Evolutionary conservation across 257 asterid genomes (phyloP), one percentile per base, ranked within the genome.

Genomic region (Capsicum chinense): DNA sequence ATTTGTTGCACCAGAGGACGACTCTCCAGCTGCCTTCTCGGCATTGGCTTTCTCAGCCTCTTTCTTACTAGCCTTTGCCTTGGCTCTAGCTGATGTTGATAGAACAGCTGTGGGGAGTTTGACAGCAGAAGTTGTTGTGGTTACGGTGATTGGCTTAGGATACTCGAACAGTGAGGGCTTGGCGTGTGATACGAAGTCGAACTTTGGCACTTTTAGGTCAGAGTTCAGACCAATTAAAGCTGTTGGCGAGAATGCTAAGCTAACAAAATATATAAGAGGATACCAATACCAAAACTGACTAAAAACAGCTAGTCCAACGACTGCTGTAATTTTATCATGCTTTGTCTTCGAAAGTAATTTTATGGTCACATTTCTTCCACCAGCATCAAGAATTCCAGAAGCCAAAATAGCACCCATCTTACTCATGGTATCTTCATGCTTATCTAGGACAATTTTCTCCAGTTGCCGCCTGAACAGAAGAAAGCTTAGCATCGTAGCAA

Each of bases 211-310:
- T 89, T 97, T 97, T 48, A 97, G 91, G 91, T 95, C 97, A 70
- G 89, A 88, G 89, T 97, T 95, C 83, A 97, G 86, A 37, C 99
- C 99, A 83, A 97, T 92, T 62, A 97, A 90, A 13, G 99, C 99
- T 50, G 99, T 95, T n/a, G 99, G 98, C 5, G 99, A 97, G 92
- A 97, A 97, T 9, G 99, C 88, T 89, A 97, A 86, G 87, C 99
- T 97, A 60, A 92, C 85, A 86, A 97, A 95, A 83, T 97, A 94
- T 88, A 92, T 95, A 58, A 97, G 99, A 3, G 99, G 99, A 85
- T 97, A 95, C 99, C 99, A 95, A 83, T 94, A 94, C 99, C 99
- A 96, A 92, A 94, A 96, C 88, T 96, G 99, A 82, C 95, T 96
- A 91, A 97, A 97, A 83, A 97, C 98, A 12, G 97, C 99, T 56